A percentile compares a stretch with the other conserved stretches of the same genome.
Conservation (phyloP, 2,329 filamentous ascomycete species). For the Fusarium floridanum region DNA sequence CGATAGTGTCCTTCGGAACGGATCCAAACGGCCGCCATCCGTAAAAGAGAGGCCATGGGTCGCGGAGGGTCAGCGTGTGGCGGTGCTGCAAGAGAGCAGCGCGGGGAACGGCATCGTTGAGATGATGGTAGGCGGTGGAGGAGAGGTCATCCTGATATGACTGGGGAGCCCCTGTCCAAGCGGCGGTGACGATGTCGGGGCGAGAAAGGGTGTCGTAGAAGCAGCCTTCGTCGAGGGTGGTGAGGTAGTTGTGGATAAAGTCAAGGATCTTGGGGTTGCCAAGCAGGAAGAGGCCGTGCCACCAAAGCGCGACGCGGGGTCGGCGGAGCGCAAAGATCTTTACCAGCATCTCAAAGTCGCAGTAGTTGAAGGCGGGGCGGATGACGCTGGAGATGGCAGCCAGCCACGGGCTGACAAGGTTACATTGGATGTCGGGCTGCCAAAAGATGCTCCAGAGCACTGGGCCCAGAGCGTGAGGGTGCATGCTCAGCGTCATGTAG, state of each 20-base stretch:
- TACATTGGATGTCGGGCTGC: slow-evolving; percentile 48
- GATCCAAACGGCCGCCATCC: slow-evolving; percentile 45
- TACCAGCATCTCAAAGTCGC: slow-evolving; percentile 41
- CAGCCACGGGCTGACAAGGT: slow-evolving; percentile 49
- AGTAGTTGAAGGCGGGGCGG: slow-evolving; percentile 32
- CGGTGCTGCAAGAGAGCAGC: slow-evolving; percentile 43
- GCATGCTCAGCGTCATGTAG: slow-evolving; percentile 51
- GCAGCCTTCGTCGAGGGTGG: slow-evolving; percentile 45
- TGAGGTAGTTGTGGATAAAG: slow-evolving; percentile 42
- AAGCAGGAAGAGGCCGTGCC: slow-evolving; percentile 47
- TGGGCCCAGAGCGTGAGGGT: slow-evolving; percentile 42
- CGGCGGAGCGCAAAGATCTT: slow-evolving; percentile 45
- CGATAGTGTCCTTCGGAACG: slow-evolving; percentile 35
- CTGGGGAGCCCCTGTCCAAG: slow-evolving; percentile 43
- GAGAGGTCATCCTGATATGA: slow-evolving; percentile 41
- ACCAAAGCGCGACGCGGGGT: slow-evolving; percentile 47
- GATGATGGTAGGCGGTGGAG: slow-evolving; percentile 24
- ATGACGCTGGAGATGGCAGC: slow-evolving; percentile 41
- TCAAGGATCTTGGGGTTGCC: slow-evolving; percentile 38
- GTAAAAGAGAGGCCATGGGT: slow-evolving; percentile 47
- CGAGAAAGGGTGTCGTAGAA: slow-evolving; percentile 42
- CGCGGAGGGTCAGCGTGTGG: slow-evolving; percentile 44
- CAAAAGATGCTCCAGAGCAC: slow-evolving; percentile 50
- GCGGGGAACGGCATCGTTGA: slow-evolving; percentile 34
- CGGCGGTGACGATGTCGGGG: slow-evolving; percentile 45